Evolutionary conservation across 305 asterid species (phyloP).

Genomic region (Ruellia speciosa): DNA sequence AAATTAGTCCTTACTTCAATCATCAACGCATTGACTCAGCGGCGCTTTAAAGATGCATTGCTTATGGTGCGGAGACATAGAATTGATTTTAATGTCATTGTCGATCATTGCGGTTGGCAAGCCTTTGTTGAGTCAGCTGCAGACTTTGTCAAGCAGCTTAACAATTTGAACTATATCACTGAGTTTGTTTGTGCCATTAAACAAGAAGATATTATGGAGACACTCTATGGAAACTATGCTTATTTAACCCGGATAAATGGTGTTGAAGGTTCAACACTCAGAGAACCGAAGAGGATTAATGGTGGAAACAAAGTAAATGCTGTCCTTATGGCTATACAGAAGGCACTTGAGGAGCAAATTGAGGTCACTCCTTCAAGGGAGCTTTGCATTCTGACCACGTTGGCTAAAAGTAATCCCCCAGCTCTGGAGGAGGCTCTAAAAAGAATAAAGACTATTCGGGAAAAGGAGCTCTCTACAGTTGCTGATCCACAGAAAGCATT

Average conservation of each 20-base stretch:
- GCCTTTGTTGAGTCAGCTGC: constrained; percentile 57
- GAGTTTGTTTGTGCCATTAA: constrained; percentile 80
- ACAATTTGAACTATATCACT: constrained; percentile 65
- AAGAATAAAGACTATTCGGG: constrained; percentile 70
- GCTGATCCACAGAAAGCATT: constrained; percentile 36
- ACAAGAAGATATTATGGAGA: constrained; percentile 67
- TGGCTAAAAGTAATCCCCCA: constrained; percentile 76
- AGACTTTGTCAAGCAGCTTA: constrained; percentile 74
- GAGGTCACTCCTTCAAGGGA: constrained; percentile 70
- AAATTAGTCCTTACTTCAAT: constrained; percentile 75
- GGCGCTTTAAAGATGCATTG: constrained; percentile 75
- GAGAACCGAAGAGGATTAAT: constrained; percentile 30
- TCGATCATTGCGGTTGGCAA: constrained; percentile 84
- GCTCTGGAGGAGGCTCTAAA: constrained; percentile 80
- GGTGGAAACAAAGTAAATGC: constrained; percentile 46
- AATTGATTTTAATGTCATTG: constrained; percentile 83
- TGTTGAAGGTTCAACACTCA: constrained; percentile 22
- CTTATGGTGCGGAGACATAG: constrained; percentile 83
- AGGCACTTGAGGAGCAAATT: constrained; percentile 73
- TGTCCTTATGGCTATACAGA: constrained; percentile 52
- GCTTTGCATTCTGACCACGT: constrained; percentile 89
- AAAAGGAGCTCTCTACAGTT: constrained; percentile 63
- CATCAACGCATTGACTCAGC: constrained; percentile 55
- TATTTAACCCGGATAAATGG: constrained; percentile 33
- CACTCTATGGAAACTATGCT: constrained; percentile 50